Evolutionary conservation across 164 flowering plant genomes (phyloP), one percentile per base, ranked within the genome.

Genomic region (Platanus orientalis): DNA sequence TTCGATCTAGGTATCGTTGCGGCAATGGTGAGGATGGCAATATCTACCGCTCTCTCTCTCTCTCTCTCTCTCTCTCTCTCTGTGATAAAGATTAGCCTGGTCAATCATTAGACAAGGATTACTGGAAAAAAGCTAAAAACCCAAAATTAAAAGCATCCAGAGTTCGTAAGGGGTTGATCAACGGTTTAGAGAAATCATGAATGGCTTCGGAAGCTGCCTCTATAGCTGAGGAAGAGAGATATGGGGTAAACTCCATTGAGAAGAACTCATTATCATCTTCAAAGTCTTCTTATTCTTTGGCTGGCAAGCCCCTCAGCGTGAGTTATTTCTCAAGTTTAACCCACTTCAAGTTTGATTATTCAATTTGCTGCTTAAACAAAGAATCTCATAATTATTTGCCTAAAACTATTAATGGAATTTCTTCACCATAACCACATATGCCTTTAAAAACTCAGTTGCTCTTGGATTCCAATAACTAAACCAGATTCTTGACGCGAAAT

Each of bases 371-470:
- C 76, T 87, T 88, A 73, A 91, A 60, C 71, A 89, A 64, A 45
- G 29, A 64, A 91, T 86, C 73, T 94, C 97, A 32, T 93, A 80
- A 68, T 94, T 97, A 76, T 89, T 94, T 27, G 85, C 85, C 69
- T 91, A 93, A 71, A 94, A 81, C 70, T 89, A 96, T 30, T 92
- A 83, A 62, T 94, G 96, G 55, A 94, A 94, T 60, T 94, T 94
- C 80, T 89, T 90, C 66, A 94, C 98, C 98, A 94, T 94, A 61
- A 94, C 97, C 75, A 88, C 97, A 58, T 89, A 91, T 12, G 96
- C 91, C 71, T 89, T 88, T 66, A 94, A 81, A 89, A 73, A 68
- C 80, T 86, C 71, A 89, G 97, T 56, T 89, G 97, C 66, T 89
- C 97, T 74, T 86, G 96, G 69, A 91, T 88, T 74, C 89, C 96